Percentiles rank a stretch among this genome's conserved stretches.
phyloP scores from a whole-genome alignment of 129 eudicot species.

The Flaveria bidentis region DNA sequence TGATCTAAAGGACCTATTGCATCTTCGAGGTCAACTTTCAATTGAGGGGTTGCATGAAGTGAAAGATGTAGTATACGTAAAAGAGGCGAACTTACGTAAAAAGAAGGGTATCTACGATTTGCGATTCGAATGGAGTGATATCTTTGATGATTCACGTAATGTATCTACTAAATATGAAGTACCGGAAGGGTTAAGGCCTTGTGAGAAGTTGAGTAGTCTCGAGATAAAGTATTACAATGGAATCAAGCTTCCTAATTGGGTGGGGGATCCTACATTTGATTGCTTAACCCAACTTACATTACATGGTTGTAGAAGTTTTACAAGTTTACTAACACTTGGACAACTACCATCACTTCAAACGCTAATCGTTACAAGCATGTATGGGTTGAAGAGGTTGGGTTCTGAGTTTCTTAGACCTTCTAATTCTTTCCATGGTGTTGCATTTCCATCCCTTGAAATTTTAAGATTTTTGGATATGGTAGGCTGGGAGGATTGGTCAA shows the following conservation, averaged over 20 bases:
- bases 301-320: constrained; percentile 35
- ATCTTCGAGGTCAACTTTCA: constrained; percentile 1
- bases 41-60: constrained; percentile 38
- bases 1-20: neutral
- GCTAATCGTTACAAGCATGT: constrained; percentile 35
- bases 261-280: constrained; percentile 41
- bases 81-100: constrained; percentile 34
- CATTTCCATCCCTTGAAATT: constrained; percentile 27
- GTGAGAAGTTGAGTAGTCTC: constrained; percentile 29
- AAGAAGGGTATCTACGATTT: constrained; percentile 30
- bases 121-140: constrained; percentile 40
- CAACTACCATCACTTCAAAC: constrained; percentile 44
- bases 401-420: constrained; percentile 35
- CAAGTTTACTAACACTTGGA: constrained; percentile 45
- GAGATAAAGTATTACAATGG: constrained; percentile 39
- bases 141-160: constrained; percentile 21
- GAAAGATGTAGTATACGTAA: constrained; percentile 28
- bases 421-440: neutral
- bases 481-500: constrained; percentile 20
- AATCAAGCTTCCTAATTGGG: constrained; percentile 47
- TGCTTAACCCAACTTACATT: constrained; percentile 37
- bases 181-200: constrained; percentile 40
- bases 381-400: constrained; percentile 34
- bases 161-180: constrained; percentile 31
- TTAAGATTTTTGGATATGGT: constrained; percentile 12